Evolutionary conservation across 2,329 filamentous ascomycete species (phyloP), one percentile per base, ranked within the genome.

Genomic region (Magnaporthiopsis incrustans): DNA sequence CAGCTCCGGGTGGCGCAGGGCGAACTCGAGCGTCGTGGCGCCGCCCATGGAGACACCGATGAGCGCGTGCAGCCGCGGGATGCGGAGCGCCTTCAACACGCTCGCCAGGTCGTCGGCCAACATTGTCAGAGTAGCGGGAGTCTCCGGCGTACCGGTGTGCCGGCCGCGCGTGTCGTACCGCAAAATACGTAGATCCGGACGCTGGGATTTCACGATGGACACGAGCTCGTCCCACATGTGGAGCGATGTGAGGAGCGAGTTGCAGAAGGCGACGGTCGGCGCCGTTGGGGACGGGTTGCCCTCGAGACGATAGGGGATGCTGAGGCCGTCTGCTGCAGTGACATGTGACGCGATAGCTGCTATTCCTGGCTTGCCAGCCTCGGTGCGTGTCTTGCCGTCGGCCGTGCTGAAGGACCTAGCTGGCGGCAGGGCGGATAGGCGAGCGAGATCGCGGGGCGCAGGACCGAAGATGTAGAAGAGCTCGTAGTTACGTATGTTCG

Each of bases 11-110:
- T 90, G 82, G 57, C 80, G 80, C 62, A 96, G 82, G 0, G 89
- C 88, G 62, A 89, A 87, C 72, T 89, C 88, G 61, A 95, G 82
- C 1, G 88, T 82, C 1, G 91, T 95, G 2, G 89, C 90, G 63
- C 92, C 92, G 67, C 92, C 92, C 73, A 95, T 86, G 50, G 87
- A 91, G 4, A 96, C 91, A 26, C 92, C 92, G 26, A 95, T 78
- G 0, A 94, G 78, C 0, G 84, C 81, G 44, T 88, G 84, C 0
- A 90, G 85, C 70, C 84, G 83, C 12, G 82, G 79, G 57, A 93
- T 86, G 61, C 89, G 85, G 35, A 96, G 81, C 0, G 88, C 85
- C 63, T 87, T 80, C 3, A 96, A 83, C 0, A 96, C 74, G 0
- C 79, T 74, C 53, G 81, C 78, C 27, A 95, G 78, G 71, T 96